phyloP scores from a whole-genome alignment of 2,329 filamentous ascomycete species.

The Fusarium sp. region DNA sequence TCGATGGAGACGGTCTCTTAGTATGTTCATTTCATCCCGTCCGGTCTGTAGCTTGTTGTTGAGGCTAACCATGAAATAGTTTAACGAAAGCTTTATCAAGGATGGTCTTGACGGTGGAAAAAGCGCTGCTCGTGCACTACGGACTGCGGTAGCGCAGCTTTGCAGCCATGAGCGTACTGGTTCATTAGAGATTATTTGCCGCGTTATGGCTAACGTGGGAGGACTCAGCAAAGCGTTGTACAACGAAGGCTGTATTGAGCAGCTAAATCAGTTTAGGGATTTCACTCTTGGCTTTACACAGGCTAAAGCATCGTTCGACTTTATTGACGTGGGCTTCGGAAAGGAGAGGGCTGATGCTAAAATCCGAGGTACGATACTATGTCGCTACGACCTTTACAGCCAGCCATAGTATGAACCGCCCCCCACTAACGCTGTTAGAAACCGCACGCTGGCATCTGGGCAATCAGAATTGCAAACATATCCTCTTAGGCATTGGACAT shows the following conservation, averaged over 20 bases:
- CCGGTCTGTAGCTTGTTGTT: too few relatives aligned
- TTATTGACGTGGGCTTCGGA: conserved; percentile 69
- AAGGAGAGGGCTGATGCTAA: conserved; percentile 70
- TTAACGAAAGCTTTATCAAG: conserved; percentile 65
- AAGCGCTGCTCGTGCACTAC: conserved; percentile 62
- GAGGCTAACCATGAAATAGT: conserved; percentile 54
- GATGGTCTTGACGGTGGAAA: conserved; percentile 67
- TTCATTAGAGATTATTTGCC: conserved; percentile 65
- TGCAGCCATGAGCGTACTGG: conserved; percentile 57
- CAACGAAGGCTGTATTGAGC: conserved; percentile 59
- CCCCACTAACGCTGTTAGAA: conserved; percentile 52
- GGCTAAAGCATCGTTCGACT: conserved; percentile 69
- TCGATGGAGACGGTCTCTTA: conserved; percentile 72
- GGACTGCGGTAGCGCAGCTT: conserved; percentile 58
- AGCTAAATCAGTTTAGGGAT: conserved; percentile 60
- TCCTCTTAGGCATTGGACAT: conserved; percentile 71
- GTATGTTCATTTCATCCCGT: conserved; percentile 49
- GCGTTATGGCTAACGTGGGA: conserved; percentile 65
- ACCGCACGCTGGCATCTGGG: conserved; percentile 66
- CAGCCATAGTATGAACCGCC: not conserved
- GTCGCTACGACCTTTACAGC: not conserved
- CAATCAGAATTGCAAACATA: conserved; percentile 70
- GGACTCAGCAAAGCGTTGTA: conserved; percentile 63
- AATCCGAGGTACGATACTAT: conserved; percentile 63
- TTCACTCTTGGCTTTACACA: conserved; percentile 71